Evolutionary conservation across 495 filamentous ascomycete genomes (phyloP).

Genomic region (Penicillium coffeae): DNA sequence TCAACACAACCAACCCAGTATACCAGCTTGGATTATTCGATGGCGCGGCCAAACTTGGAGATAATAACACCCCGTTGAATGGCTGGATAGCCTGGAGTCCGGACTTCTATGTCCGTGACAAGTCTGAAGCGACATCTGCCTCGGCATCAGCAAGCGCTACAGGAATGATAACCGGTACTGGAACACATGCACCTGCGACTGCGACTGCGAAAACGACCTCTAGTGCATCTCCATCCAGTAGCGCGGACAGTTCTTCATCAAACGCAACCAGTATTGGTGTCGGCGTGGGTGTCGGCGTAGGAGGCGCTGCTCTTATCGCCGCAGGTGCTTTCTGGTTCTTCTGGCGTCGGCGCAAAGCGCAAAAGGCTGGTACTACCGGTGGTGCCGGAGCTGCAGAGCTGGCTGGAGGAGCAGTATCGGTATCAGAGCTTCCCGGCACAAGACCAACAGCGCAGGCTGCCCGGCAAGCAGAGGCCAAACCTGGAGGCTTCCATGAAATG

Average conservation of each 20-base stretch:
- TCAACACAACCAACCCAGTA: conserved; percentile 2
- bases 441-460: too few species aligned
- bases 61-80: not conserved
- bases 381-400: not conserved
- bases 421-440: too few species aligned
- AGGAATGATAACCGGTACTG: conserved; percentile 1
- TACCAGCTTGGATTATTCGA: conserved; percentile 5
- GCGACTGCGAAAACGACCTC: not conserved
- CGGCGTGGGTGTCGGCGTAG: conserved; percentile 3
- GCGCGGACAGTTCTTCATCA: not conserved
- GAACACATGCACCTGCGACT: not conserved
- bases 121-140: not conserved
- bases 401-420: too few species aligned
- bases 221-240: not conserved
- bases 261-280: not conserved
- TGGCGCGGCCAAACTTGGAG: not conserved
- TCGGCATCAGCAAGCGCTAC: not conserved
- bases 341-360: not conserved
- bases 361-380: too few species aligned
- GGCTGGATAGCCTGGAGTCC: conserved; percentile 5
- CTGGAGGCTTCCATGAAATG: too few species aligned
- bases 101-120: conserved; percentile 3
- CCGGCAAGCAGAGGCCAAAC: too few species aligned
- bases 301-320: not conserved
- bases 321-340: not conserved